Percentiles rank a stretch among this genome's conserved stretches.
These are phyloP conservation scores for Apiospora aurea DNA, from an alignment of 2,329 filamentous ascomycete species.

Conservation along the genomic window DNA sequence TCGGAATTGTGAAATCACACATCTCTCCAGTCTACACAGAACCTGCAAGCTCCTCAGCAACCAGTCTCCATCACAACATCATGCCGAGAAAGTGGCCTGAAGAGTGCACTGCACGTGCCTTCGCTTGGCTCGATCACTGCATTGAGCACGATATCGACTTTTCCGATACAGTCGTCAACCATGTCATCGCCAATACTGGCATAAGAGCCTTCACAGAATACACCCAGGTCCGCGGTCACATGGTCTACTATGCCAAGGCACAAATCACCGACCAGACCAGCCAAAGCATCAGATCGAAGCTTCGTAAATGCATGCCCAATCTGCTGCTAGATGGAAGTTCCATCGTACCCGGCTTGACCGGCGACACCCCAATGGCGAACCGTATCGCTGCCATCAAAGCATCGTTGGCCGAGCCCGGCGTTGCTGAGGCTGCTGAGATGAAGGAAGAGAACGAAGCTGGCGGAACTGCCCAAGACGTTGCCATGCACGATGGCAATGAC, in stretches of 20 bases:
- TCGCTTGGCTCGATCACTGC: constrained; percentile 8
- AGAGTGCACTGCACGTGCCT: not conserved
- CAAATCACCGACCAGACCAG: not conserved
- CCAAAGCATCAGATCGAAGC: not conserved
- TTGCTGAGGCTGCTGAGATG: not conserved
- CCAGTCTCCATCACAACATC: not conserved
- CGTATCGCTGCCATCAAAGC: not conserved
- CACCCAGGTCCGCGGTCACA: not conserved
- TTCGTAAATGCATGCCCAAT: not conserved
- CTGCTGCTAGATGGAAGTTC: not conserved
- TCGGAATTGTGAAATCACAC: not conserved
- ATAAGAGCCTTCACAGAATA: not conserved
- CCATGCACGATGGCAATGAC: no score
- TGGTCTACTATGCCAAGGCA: not conserved
- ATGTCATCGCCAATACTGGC: not conserved
- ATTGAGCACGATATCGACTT: not conserved
- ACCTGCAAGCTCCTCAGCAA: not conserved
- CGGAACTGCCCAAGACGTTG: not conserved
- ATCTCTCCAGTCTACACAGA: not conserved
- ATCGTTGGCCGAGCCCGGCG: not conserved
- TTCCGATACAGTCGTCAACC: not conserved
- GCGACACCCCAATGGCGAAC: not conserved
- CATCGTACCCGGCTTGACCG: not conserved
- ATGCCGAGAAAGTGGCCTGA: not conserved
- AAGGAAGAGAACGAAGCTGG: not conserved